A percentile compares a stretch with the other conserved stretches of the same genome.
These are phyloP conservation scores for Cystobasidium slooffiae DNA, from an alignment of 1,284 basidiomycete species.

Conservation along the genomic window DNA sequence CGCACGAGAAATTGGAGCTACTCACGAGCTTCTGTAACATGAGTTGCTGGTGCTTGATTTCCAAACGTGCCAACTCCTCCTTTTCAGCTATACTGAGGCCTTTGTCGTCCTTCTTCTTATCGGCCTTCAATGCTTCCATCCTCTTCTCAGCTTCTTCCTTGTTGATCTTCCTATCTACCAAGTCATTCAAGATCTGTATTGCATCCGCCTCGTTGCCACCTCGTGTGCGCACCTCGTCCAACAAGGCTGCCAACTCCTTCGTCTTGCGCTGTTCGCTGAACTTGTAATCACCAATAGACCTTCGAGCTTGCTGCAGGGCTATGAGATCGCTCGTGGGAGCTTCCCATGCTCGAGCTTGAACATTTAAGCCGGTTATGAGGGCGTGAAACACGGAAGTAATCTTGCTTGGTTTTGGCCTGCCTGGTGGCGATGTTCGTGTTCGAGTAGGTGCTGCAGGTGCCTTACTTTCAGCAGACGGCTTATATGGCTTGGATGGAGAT, in stretches of 20 bases:
- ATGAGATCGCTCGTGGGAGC: conserved; percentile 15
- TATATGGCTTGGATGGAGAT: not conserved
- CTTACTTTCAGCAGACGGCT: not conserved
- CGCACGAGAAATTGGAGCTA: not conserved
- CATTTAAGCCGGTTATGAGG: conserved; percentile 1
- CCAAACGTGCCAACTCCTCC: conserved; percentile 20
- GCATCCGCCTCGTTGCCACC: conserved; percentile 33
- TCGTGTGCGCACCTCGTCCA: conserved; percentile 22
- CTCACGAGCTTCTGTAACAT: conserved; percentile 30
- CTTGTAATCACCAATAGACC: conserved; percentile 2
- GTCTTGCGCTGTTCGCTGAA: not conserved
- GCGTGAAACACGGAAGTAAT: conserved; percentile 1
- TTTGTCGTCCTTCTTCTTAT: conserved; percentile 22
- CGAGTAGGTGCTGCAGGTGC: not conserved
- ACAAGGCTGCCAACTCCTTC: not conserved
- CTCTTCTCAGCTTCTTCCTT: conserved; percentile 23
- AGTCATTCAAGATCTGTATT: conserved; percentile 12
- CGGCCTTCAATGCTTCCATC: conserved; percentile 21
- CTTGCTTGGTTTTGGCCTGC: conserved; percentile 5
- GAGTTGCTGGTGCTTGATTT: conserved; percentile 18
- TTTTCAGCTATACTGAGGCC: conserved; percentile 21
- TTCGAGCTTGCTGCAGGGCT: conserved; percentile 28
- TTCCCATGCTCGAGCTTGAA: conserved; percentile 26
- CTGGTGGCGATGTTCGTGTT: not conserved
- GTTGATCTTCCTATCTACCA: conserved; percentile 9